Evolutionary conservation across 1,284 basidiomycete genomes (phyloP).

Genomic region (Moesziomyces parantarcticus): DNA sequence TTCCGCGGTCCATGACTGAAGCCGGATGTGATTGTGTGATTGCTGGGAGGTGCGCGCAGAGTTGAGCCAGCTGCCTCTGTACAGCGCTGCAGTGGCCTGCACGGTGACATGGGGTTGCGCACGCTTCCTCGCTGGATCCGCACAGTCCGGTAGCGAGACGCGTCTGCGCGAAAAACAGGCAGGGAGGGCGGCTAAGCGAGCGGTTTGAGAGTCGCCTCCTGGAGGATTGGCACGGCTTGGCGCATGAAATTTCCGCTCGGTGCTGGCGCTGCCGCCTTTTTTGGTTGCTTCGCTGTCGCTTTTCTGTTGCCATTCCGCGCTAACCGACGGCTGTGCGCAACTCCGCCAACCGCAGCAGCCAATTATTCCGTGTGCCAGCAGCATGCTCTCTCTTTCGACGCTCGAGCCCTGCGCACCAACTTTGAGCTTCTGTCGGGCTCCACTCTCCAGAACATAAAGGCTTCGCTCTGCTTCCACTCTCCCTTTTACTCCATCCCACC

Average conservation of each 20-base stretch:
- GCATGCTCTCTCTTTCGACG: neutral
- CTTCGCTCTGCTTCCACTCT: neutral
- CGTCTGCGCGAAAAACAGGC: too few species aligned
- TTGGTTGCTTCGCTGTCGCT: conserved; percentile 22
- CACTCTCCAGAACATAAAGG: neutral
- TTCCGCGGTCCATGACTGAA: too few species aligned
- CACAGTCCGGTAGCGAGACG: too few species aligned
- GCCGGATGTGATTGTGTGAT: too few species aligned
- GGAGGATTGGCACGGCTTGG: conserved; percentile 18
- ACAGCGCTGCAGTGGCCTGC: neutral
- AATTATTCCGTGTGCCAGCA: neutral
- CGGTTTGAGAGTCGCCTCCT: conserved; percentile 7
- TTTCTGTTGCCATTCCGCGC: conserved; percentile 1
- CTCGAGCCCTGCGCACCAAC: neutral
- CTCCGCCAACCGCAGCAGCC: conserved; percentile 1
- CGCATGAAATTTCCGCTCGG: conserved; percentile 10
- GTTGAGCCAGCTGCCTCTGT: too few species aligned
- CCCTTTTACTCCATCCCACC: neutral
- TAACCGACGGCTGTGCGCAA: conserved; percentile 18
- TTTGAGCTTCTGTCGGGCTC: neutral
- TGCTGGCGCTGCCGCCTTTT: neutral
- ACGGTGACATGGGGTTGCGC: conserved; percentile 6
- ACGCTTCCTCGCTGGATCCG: neutral
- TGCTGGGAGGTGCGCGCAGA: too few species aligned
- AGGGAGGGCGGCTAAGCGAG: neutral